Evolutionary conservation across 164 flowering plant genomes (phyloP).

Genomic region (Vitis amurensis): DNA sequence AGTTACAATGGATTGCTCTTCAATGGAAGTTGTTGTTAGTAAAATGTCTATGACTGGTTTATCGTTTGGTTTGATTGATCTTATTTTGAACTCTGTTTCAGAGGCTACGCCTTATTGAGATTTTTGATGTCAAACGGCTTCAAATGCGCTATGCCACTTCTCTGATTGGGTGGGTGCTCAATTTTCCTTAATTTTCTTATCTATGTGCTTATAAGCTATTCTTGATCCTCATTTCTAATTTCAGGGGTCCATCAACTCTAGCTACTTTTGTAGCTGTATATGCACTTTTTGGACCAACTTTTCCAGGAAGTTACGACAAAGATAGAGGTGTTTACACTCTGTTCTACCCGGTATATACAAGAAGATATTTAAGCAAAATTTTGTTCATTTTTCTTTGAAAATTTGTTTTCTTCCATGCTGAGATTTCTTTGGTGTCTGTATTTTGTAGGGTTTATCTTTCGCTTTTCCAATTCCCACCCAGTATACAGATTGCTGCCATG

Average conservation of each 20-base stretch:
- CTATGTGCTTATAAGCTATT: neutral
- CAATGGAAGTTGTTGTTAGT: neutral
- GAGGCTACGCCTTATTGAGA: conserved; percentile 93
- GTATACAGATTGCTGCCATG: conserved; percentile 78
- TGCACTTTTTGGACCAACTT: conserved; percentile 96
- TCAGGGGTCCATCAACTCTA: conserved; percentile 84
- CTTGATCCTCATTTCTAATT: conserved; percentile 14
- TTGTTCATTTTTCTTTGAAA: neutral
- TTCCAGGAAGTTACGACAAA: conserved; percentile 90
- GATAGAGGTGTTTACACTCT: conserved; percentile 89
- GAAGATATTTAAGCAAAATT: neutral
- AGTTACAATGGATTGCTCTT: neutral
- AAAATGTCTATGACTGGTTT: neutral
- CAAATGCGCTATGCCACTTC: conserved; percentile 95
- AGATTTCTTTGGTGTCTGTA: conserved; percentile 6
- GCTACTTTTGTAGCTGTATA: conserved; percentile 98
- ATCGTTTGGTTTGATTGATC: neutral
- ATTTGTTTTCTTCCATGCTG: neutral
- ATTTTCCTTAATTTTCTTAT: conserved; percentile 3
- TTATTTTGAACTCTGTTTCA: conserved; percentile 22
- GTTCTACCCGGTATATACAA: conserved; percentile 73
- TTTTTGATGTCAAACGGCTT: conserved; percentile 89
- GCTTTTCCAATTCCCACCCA: conserved; percentile 94
- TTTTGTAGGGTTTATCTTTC: conserved; percentile 82
- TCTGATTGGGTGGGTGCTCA: conserved; percentile 73